Conservation (phyloP, 257 asterid species). For the Nicotiana knightiana region DNA sequence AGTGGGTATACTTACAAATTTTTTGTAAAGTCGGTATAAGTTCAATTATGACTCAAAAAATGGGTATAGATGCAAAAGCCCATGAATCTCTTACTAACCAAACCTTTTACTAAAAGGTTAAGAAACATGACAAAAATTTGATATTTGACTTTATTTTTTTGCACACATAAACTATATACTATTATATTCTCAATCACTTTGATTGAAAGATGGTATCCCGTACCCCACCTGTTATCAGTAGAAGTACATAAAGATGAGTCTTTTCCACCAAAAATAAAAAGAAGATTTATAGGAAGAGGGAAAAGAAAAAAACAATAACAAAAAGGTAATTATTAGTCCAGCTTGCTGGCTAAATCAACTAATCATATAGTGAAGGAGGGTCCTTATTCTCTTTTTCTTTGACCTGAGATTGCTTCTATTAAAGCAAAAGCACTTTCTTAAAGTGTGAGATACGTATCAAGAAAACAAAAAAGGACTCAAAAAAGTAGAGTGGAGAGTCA, state of each 20-base stretch:
- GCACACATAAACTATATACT: background rate
- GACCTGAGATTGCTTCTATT: constrained; percentile 4
- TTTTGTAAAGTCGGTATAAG: no score
- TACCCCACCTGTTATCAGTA: background rate
- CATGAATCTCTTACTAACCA: no score
- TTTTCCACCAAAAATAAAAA: background rate
- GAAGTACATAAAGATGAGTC: background rate
- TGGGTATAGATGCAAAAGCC: no score
- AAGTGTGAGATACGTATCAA: constrained; percentile 6
- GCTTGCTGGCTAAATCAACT: background rate
- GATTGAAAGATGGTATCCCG: background rate
- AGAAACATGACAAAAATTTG: background rate
- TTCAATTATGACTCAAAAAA: no score
- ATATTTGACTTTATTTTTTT: background rate
- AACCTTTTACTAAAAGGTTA: background rate
- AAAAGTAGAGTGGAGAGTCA: background rate
- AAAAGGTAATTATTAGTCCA: background rate
- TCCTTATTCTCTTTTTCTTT: background rate
- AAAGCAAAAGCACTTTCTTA: constrained; percentile 8
- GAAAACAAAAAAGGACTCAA: background rate
- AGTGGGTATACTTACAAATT: no score
- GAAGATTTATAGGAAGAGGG: background rate
- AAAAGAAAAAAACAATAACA: background rate
- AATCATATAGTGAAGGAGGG: background rate
- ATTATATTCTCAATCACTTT: background rate